Conservation (phyloP, 371 early-diverging fungal genomes). For the Lichtheimia corymbifera region DNA sequence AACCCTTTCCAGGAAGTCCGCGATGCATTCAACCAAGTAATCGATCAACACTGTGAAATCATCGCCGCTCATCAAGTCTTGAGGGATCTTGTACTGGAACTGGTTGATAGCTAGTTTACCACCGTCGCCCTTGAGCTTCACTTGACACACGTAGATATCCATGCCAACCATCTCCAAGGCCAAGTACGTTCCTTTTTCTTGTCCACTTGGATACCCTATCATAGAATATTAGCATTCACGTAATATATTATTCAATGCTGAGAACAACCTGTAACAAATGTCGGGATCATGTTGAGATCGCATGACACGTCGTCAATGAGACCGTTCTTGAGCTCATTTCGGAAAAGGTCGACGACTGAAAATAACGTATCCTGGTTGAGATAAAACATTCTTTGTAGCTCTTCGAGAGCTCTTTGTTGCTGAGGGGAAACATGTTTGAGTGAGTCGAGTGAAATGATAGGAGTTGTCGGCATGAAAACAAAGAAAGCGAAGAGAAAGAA, state of each 20-base stretch:
- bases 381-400: constrained; percentile 31
- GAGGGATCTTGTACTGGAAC: constrained; percentile 77
- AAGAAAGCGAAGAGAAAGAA: background rate
- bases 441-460: constrained; percentile 1
- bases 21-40: constrained; percentile 78
- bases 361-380: constrained; percentile 23
- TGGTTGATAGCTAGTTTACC: constrained; percentile 52
- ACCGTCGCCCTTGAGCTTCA: constrained; percentile 46
- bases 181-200: constrained; percentile 83
- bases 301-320: constrained; percentile 42
- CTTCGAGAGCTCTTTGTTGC: constrained; percentile 23
- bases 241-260: background rate
- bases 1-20: constrained; percentile 44
- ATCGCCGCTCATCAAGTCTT: constrained; percentile 69
- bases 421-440: constrained; percentile 5
- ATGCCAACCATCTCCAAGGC: constrained; percentile 93
- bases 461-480: background rate
- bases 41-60: constrained; percentile 73
- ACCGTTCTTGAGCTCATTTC: constrained; percentile 36
- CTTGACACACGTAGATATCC: constrained; percentile 53
- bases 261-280: constrained; percentile 45
- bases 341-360: constrained; percentile 30
- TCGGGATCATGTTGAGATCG: constrained; percentile 54
- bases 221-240: background rate
- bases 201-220: constrained; percentile 74